Percentiles rank a stretch among this genome's conserved stretches.
phyloP scores from a whole-genome alignment of 176 grass and related monocot species.

The Bothriochloa decipiens region DNA sequence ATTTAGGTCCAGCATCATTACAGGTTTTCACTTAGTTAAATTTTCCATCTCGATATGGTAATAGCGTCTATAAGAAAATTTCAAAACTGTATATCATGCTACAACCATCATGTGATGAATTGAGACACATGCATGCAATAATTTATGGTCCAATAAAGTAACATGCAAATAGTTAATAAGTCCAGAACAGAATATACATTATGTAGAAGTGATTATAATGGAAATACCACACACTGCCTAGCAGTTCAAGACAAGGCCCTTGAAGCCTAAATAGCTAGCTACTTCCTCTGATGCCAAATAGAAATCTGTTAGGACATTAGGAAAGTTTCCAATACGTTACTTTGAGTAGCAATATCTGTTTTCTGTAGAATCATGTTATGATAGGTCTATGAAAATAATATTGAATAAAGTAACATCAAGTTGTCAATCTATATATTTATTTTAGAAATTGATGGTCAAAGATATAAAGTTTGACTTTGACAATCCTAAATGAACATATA shows the following conservation, averaged over 20 bases:
- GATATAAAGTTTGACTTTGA: too few species aligned
- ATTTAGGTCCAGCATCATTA: not conserved
- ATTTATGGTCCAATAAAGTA: not conserved
- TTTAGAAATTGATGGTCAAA: too few species aligned
- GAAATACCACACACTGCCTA: not conserved
- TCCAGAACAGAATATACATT: constrained; percentile 4
- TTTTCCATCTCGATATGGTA: not conserved
- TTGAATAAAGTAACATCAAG: too few species aligned
- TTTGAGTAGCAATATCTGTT: too few species aligned
- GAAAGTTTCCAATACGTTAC: too few species aligned
- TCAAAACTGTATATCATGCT: constrained; percentile 17
- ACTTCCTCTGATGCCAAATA: too few species aligned
- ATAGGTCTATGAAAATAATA: too few species aligned
- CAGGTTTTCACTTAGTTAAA: constrained; percentile 22
- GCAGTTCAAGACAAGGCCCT: not conserved
- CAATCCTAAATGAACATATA: too few species aligned
- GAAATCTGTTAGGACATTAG: too few species aligned
- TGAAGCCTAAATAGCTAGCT: not conserved
- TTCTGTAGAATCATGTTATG: too few species aligned
- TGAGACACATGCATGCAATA: not conserved
- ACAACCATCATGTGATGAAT: constrained; percentile 6
- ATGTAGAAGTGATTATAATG: constrained; percentile 2
- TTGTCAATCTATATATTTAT: too few species aligned
- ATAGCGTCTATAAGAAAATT: not conserved
- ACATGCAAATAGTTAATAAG: not conserved